A percentile compares a stretch with the other conserved stretches of the same genome.
These are phyloP conservation scores for Aspergillaceae sp. DNA, from an alignment of 2,329 filamentous ascomycete genomes.

Conservation along the genomic window DNA sequence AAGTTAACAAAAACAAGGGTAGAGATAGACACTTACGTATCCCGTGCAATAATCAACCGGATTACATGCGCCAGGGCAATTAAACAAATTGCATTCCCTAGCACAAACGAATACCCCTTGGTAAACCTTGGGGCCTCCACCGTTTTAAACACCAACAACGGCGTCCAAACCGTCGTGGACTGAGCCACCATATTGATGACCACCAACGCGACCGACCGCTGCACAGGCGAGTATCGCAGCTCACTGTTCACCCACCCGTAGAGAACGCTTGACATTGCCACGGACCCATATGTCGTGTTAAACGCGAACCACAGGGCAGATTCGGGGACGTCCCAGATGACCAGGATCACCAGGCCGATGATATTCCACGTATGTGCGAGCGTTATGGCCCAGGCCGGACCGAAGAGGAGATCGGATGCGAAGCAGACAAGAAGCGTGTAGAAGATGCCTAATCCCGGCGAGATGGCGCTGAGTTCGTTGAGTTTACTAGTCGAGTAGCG, in stretches of 20 bases:
- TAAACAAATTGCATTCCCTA: constrained; percentile 31
- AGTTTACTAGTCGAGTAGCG: constrained; percentile 40
- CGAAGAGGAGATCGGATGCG: constrained; percentile 45
- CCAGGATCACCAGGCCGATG: constrained; percentile 46
- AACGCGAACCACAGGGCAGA: constrained; percentile 48
- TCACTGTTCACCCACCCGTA: constrained; percentile 50
- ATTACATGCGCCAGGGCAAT: constrained; percentile 22
- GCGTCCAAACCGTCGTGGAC: constrained; percentile 50
- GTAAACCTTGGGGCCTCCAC: constrained; percentile 36
- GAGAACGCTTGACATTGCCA: constrained; percentile 47
- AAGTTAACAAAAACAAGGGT: neutral
- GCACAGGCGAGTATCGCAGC: constrained; percentile 31
- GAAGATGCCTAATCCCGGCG: constrained; percentile 49
- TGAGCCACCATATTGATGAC: constrained; percentile 47
- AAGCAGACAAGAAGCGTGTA: constrained; percentile 49
- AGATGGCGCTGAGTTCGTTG: constrained; percentile 46
- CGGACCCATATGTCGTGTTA: constrained; percentile 41
- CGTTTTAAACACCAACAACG: constrained; percentile 44
- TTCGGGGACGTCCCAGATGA: constrained; percentile 50
- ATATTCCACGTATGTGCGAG: constrained; percentile 44
- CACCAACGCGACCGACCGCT: constrained; percentile 44
- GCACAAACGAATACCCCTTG: constrained; percentile 37
- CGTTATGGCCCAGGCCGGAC: constrained; percentile 49
- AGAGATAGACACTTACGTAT: neutral
- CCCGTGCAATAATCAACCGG: constrained; percentile 10